Evolutionary conservation across 2,329 filamentous ascomycete species (phyloP).

Genomic region (Aspergillus ochraceoroseus): DNA sequence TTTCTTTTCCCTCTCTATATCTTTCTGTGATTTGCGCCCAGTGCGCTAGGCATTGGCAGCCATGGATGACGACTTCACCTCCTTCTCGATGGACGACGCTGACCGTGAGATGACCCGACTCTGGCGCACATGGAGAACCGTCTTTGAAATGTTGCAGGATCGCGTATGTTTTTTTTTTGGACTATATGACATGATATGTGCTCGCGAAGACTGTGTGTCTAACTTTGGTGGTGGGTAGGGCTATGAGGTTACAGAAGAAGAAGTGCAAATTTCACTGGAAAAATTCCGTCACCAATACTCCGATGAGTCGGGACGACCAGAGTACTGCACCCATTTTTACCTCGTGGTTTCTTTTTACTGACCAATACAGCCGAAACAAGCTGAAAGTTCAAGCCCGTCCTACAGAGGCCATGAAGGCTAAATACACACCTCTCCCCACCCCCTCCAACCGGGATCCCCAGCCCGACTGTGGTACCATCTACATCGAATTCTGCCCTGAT

Average conservation of each 20-base stretch:
- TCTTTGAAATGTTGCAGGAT: slow-evolving; percentile 91
- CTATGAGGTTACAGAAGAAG: slow-evolving; percentile 84
- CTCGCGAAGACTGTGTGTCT: slow-evolving; percentile 6
- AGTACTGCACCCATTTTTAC: slow-evolving; percentile 54
- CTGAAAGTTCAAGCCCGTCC: slow-evolving; percentile 88
- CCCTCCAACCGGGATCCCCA: slow-evolving; percentile 63
- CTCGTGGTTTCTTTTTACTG: slow-evolving; percentile 1
- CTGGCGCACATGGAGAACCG: slow-evolving; percentile 90
- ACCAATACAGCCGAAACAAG: slow-evolving; percentile 60
- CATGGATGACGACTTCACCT: slow-evolving; percentile 41
- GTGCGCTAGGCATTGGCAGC: slow-evolving; percentile 9
- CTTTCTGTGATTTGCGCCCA: slow-evolving; percentile 10
- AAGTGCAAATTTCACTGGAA: slow-evolving; percentile 80
- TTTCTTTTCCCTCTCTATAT: slow-evolving; percentile 14
- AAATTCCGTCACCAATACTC: slow-evolving; percentile 70
- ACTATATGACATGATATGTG: no score
- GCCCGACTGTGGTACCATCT: slow-evolving; percentile 78
- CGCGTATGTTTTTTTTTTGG: slow-evolving; percentile 56
- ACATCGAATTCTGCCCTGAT: slow-evolving; percentile 85
- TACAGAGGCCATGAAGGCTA: slow-evolving; percentile 74
- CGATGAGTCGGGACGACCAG: slow-evolving; percentile 66
- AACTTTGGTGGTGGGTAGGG: slow-evolving; percentile 55
- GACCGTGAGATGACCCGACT: slow-evolving; percentile 57
- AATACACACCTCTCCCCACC: slow-evolving; percentile 70
- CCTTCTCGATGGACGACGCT: slow-evolving; percentile 34